Conservation (phyloP, 163 green algal genomes). For the Volvox carteri region DNA sequence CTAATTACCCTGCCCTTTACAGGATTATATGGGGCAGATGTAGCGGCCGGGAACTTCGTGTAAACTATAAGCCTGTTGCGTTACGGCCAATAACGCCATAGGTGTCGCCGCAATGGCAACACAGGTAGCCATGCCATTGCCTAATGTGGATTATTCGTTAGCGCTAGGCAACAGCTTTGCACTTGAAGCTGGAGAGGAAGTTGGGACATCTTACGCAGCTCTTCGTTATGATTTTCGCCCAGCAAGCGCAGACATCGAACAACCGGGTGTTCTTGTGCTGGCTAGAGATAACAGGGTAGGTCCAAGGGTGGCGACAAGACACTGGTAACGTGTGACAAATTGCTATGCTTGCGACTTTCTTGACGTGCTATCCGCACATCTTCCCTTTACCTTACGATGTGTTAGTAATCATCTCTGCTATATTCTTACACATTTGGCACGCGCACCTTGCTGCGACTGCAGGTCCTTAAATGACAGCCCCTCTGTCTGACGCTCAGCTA, state of each 20-base stretch:
- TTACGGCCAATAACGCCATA: background rate
- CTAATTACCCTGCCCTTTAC: no score
- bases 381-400: no score
- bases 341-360: background rate
- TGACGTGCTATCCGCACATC: no score
- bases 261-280: conserved; percentile 39
- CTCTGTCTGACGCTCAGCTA: no score
- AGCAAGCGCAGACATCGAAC: conserved; percentile 39
- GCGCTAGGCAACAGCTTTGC: conserved; percentile 15
- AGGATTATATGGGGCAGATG: no score
- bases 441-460: no score
- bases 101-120: conserved; percentile 5
- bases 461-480: no score
- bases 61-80: background rate
- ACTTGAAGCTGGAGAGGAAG: conserved; percentile 9
- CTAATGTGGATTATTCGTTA: conserved; percentile 25
- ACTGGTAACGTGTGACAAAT: background rate
- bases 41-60: no score
- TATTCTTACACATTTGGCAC: no score
- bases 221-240: conserved; percentile 52
- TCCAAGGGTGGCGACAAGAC: background rate
- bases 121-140: background rate
- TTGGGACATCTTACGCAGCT: background rate
- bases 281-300: conserved; percentile 45
- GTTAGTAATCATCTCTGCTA: no score